Evolutionary conservation across 140 eudicot genomes (phyloP), one percentile per base, ranked within the genome.

Genomic region (Flaveria floridana): DNA sequence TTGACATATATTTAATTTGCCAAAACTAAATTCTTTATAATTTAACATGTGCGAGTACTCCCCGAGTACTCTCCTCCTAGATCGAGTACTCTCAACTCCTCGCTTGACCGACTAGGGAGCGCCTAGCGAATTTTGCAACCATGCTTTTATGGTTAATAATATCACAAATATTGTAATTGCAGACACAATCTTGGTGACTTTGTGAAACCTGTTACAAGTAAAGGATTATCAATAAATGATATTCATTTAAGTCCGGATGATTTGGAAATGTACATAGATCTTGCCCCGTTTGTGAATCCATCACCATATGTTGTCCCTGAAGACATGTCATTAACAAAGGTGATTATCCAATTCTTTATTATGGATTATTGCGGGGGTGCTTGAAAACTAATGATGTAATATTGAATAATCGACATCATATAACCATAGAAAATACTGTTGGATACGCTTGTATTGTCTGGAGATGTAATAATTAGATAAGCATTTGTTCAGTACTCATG

Each of bases 281-380:
- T 93, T 52, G 96, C 97, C 41, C 98, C 98, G 0, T 93, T 90
- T 83, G 80, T 93, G 30, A 93, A 93, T 68, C 96, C 97, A 19
- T 93, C 98, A 9, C 98, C 98, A 7, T 93, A 93, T 79, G 85
- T 93, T 77, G 97, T 93, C 62, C 97, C 98, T 39, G 98, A 93
- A 80, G 98, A 93, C 81, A 93, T 93, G 98, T 88, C 97, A 28
- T 83, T 93, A 83, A 87, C 98, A 30, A 93, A 93, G 97, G 98
- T 88, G 63, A 72, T 47, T 34, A n/a, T 61, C 71, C 42, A 11
- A 9, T 19, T 18, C 55, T 64, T 20, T 61, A 23, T 37, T 74
- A 46, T 74, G 14, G 53, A 14, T 69, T 41, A 16, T 50, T 3
- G 15, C 20, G 12, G 41, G 41, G 41, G 41, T 34, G 41, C 41